Base-by-base conservation (phyloP, 108 stramenopile genomes). In the Nannochloropsis salina region DNA sequence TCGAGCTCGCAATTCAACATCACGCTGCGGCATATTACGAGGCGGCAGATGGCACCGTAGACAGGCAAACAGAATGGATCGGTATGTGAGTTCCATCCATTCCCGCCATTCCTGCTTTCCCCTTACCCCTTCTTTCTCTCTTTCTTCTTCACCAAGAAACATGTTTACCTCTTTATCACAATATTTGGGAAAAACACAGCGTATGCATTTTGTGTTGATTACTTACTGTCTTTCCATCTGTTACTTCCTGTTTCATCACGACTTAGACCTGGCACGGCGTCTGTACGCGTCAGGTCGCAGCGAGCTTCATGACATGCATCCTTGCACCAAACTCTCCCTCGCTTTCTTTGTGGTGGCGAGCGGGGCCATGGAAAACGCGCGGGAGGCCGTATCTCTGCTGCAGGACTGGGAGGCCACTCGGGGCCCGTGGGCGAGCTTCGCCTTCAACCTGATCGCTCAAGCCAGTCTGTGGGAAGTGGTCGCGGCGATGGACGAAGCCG, bases 1-100 rank as follows among this genome's bases (percentile, higher is more conserved):
- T 74, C 61, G 61, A 74, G 61, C 61, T 74, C 61, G 61, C 61
- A 15, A 74, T 74, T n/a, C 61, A 74, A 74, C n/a, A n/a, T n/a
- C 61, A 74, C n/a, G 61, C 61, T n/a, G 61, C 61, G 20, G 4
- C 61, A 0, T 74, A 74, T 74, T 74, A n/a, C 61, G 8, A 74
- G 61, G 8, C 61, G 20, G 61, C 61, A 74, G n/a, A 74, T 15
- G 61, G 61, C 61, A n/a, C 61, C 4, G 61, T 74, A n/a, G 61
- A 74, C 8, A 3, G n/a, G 15, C 61, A 74, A n/a, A 74, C n/a
- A n/a, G 2, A 74, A 15, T 74, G 61, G 61, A 15, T 74, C 61
- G 31, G 31, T 31, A 31, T 1, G 31, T 31, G 31, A 31, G 31
- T 31, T 31, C 31, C 31, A 31, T 31, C 31, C 31, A 31, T 31